Conservation (phyloP, 1,284 basidiomycete species). For the Ceratobasidium sp. region DNA sequence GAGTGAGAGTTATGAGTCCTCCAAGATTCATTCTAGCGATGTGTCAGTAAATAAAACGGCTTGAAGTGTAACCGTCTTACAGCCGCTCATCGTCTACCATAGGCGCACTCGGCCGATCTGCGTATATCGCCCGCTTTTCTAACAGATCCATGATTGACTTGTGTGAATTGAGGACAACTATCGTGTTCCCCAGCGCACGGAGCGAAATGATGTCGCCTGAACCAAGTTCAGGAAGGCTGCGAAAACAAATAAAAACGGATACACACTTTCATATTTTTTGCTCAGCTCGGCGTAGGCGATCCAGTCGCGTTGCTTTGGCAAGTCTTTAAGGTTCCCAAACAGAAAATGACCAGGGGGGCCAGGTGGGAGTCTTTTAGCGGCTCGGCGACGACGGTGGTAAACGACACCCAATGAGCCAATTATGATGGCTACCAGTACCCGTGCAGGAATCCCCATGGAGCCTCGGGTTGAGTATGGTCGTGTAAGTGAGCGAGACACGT, state of each 20-base stretch:
- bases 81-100: constrained; percentile 17
- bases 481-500: no score
- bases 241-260: not conserved
- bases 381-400: not conserved
- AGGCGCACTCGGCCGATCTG: constrained; percentile 50
- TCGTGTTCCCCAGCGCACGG: constrained; percentile 56
- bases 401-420: not conserved
- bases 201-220: constrained; percentile 57
- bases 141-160: constrained; percentile 56
- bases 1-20: not conserved
- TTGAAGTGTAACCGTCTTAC: not conserved
- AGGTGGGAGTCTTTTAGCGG: constrained; percentile 11
- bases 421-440: not conserved
- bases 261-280: constrained; percentile 1
- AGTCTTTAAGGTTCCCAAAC: constrained; percentile 17
- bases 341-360: constrained; percentile 5
- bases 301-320: constrained; percentile 27
- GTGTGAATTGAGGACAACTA: constrained; percentile 58
- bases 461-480: no score
- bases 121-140: constrained; percentile 56
- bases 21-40: constrained; percentile 13
- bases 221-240: not conserved
- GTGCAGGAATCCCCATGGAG: not conserved
- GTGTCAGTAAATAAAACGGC: not conserved
- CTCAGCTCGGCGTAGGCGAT: constrained; percentile 6